A percentile compares a stretch with the other conserved stretches of the same genome.
Conservation (phyloP, 2,329 filamentous ascomycete genomes). For the Dothiorella sarmentorum region DNA sequence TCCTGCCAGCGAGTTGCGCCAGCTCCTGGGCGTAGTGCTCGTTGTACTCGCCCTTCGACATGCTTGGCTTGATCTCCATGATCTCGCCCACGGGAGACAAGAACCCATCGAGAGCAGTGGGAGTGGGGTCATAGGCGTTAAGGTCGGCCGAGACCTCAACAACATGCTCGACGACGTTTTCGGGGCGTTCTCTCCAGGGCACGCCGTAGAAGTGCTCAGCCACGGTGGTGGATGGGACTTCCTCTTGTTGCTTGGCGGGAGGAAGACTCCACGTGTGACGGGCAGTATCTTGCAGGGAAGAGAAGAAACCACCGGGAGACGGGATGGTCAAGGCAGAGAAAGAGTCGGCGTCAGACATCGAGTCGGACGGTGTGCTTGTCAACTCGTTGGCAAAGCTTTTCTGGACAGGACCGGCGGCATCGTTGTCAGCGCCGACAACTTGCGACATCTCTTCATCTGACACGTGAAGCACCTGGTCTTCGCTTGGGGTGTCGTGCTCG, state of each 20-base stretch:
- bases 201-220: conserved; percentile 87
- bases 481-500: conserved; percentile 20
- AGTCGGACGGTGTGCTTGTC: not conserved
- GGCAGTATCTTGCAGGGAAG: conserved; percentile 70
- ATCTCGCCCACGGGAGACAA: conserved; percentile 45
- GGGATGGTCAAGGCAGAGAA: conserved; percentile 83
- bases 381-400: conserved; percentile 7
- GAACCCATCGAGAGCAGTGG: conserved; percentile 54
- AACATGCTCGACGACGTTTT: conserved; percentile 17
- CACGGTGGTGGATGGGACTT: conserved; percentile 78
- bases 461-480: conserved; percentile 40
- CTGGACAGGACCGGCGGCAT: not conserved
- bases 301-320: conserved; percentile 89
- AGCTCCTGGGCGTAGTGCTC: conserved; percentile 72
- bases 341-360: conserved; percentile 48
- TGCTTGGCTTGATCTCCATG: conserved; percentile 58
- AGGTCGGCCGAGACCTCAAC: conserved; percentile 16
- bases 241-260: conserved; percentile 29
- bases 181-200: conserved; percentile 58
- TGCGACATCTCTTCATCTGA: conserved; percentile 59
- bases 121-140: conserved; percentile 34
- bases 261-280: conserved; percentile 76
- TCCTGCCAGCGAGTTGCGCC: conserved; percentile 65
- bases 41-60: conserved; percentile 69
- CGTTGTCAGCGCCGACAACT: conserved; percentile 30